Conservation (phyloP, 2,329 filamentous ascomycete species). For the Orbilia blumenaviensis region DNA sequence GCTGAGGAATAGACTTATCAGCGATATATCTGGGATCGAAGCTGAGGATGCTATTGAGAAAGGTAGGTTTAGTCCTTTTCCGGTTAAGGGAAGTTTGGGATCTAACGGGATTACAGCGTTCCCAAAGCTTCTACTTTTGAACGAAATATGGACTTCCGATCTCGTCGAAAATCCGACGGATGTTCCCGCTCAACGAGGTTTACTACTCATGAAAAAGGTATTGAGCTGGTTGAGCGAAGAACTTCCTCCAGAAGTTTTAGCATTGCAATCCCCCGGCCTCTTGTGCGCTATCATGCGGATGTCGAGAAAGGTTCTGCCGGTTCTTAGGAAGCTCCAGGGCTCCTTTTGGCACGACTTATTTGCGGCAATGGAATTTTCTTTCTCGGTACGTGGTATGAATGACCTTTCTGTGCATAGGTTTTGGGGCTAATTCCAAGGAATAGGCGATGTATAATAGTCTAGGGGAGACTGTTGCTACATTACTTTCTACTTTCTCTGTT, state of each 20-base stretch:
- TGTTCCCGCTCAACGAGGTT: constrained; percentile 54
- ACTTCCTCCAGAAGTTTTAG: constrained; percentile 42
- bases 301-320: constrained; percentile 69
- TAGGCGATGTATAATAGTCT: constrained; percentile 46
- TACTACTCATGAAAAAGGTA: constrained; percentile 56
- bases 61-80: not conserved
- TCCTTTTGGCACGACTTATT: constrained; percentile 75
- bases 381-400: constrained; percentile 59
- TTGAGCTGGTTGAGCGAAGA: constrained; percentile 57
- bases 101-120: constrained; percentile 62
- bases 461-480: constrained; percentile 34
- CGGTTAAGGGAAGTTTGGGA: not conserved
- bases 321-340: constrained; percentile 83
- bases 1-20: constrained; percentile 46
- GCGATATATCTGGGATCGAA: constrained; percentile 46
- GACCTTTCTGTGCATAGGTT: not conserved
- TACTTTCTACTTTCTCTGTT: constrained; percentile 40
- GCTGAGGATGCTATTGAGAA: constrained; percentile 48
- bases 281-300: constrained; percentile 48
- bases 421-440: not conserved
- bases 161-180: constrained; percentile 53
- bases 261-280: constrained; percentile 59
- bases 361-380: constrained; percentile 69
- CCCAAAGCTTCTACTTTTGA: constrained; percentile 66
- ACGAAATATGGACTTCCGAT: constrained; percentile 60